Evolutionary conservation across 2,329 filamentous ascomycete species (phyloP).

Genomic region (Diplodia corticola): DNA sequence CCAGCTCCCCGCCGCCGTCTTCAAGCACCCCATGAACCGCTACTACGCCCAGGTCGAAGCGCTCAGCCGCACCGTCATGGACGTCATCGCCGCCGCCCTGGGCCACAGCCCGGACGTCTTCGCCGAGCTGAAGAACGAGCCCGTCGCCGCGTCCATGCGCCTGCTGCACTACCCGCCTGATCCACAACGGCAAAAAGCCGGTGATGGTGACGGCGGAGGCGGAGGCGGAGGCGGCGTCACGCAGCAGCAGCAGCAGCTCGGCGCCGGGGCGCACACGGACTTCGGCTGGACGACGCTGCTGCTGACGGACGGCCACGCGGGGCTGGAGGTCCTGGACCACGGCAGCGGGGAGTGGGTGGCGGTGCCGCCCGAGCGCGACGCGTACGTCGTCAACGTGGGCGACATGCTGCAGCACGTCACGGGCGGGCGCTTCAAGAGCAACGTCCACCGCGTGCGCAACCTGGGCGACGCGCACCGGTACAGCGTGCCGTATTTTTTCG

Average conservation of each 20-base stretch:
- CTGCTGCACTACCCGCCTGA: conserved; percentile 29
- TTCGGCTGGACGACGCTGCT: conserved; percentile 60
- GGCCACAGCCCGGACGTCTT: conserved; percentile 1
- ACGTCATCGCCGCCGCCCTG: conserved; percentile 2
- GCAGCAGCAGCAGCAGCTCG: conserved; percentile 23
- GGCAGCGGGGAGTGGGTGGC: conserved; percentile 47
- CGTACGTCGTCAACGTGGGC: conserved; percentile 43
- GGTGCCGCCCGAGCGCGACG: conserved; percentile 35
- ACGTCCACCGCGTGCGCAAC: conserved; percentile 59
- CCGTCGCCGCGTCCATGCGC: conserved; percentile 21
- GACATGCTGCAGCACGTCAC: conserved; percentile 50
- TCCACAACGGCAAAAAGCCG: too few species aligned
- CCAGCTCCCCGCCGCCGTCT: not conserved
- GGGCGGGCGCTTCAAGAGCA: conserved; percentile 55
- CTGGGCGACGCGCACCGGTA: conserved; percentile 53
- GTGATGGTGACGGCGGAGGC: too few species aligned
- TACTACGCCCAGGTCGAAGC: conserved; percentile 11
- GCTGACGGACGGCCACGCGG: conserved; percentile 52
- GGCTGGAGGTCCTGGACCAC: conserved; percentile 53
- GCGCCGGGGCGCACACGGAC: conserved; percentile 55
- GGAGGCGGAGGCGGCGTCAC: too few species aligned
- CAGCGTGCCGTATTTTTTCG: conserved; percentile 59
- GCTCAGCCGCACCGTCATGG: not conserved
- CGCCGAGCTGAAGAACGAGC: conserved; percentile 1
- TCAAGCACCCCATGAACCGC: not conserved